phyloP scores from a whole-genome alignment of 192 early-diverging fungal genomes.

The Umbelopsis isabellina region DNA sequence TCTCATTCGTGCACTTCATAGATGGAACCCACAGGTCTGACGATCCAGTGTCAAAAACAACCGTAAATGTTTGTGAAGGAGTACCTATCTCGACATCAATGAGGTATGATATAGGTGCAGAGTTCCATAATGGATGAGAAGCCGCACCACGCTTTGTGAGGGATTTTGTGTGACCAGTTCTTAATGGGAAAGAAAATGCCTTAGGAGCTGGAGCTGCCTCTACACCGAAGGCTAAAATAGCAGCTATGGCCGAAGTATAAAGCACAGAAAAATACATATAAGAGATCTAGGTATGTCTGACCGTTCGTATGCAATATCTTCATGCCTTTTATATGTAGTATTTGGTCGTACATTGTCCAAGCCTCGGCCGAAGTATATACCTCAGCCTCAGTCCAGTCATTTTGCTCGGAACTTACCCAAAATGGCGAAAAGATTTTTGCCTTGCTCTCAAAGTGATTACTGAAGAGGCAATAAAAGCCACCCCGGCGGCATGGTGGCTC shows the following conservation, averaged over 20 bases:
- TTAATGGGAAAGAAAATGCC: not conserved
- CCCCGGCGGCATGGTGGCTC: no score
- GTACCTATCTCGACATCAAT: slow-evolving; percentile 82
- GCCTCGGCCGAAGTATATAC: no score
- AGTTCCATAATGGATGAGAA: not conserved
- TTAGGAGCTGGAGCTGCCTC: not conserved
- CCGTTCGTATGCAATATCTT: no score
- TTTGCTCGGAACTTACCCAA: no score
- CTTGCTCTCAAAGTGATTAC: no score
- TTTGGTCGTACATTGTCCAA: no score
- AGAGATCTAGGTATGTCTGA: no score
- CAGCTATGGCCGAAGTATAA: not conserved
- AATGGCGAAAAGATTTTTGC: no score
- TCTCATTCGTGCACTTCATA: slow-evolving; percentile 66
- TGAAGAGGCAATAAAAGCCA: no score
- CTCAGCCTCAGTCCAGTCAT: no score
- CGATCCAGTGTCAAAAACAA: slow-evolving; percentile 93
- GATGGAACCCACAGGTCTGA: slow-evolving; percentile 98
- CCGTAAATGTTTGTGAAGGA: slow-evolving; percentile 88
- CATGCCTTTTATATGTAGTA: no score
- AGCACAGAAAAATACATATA: not conserved
- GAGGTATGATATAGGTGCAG: slow-evolving; percentile 20
- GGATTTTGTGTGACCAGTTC: not conserved
- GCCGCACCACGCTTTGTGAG: not conserved
- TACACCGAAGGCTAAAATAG: not conserved